phyloP scores from a whole-genome alignment of 805 yeast genomes.

The Candida chauliodis region DNA sequence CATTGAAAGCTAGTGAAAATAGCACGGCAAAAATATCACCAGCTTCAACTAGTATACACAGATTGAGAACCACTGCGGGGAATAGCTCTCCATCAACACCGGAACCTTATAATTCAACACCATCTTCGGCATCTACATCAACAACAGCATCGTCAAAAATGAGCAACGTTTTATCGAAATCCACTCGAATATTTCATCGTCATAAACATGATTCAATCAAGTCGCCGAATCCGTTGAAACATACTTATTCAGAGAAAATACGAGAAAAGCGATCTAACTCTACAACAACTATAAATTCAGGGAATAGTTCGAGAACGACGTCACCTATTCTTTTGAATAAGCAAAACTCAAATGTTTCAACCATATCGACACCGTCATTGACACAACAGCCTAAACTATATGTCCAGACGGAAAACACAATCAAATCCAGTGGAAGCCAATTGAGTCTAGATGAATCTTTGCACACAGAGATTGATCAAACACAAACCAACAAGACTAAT shows the following conservation, averaged over 20 bases:
- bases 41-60: background rate
- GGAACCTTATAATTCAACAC: background rate
- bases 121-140: background rate
- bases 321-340: constrained; percentile 15
- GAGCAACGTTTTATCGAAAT: constrained; percentile 25
- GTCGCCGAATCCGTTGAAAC: constrained; percentile 18
- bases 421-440: constrained; percentile 5
- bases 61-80: constrained; percentile 1
- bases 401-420: constrained; percentile 5
- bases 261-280: constrained; percentile 6
- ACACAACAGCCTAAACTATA: constrained; percentile 5
- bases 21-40: background rate
- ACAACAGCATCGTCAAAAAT: constrained; percentile 9
- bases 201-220: constrained; percentile 12
- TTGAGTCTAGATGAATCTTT: constrained; percentile 8
- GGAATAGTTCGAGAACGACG: constrained; percentile 17
- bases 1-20: background rate
- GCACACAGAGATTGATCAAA: background rate
- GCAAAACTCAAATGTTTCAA: background rate
- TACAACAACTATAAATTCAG: constrained; percentile 1
- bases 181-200: constrained; percentile 25
- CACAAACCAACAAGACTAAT: background rate
- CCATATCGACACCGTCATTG: background rate
- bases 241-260: constrained; percentile 22
- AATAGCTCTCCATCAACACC: background rate